Conservation (phyloP, 2,329 filamentous ascomycete genomes). For the Gliomastix tumulicola region DNA sequence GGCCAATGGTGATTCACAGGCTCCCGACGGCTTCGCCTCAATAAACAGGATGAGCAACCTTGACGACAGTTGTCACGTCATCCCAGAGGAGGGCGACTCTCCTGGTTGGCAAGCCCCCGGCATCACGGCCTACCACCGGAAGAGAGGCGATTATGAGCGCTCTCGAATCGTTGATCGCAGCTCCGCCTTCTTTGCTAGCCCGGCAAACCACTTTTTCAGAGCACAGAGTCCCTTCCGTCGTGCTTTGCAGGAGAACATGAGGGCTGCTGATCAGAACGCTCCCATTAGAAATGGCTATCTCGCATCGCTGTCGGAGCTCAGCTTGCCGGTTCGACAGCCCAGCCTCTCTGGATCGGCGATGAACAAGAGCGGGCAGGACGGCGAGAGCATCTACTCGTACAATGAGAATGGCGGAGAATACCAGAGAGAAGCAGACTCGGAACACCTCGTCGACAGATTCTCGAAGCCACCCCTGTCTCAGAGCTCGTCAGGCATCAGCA, state of each 20-base stretch:
- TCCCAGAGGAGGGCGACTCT: too few relatives aligned
- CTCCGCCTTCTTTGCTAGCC: conserved; percentile 46
- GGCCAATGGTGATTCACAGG: neutral
- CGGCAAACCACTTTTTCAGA: conserved; percentile 42
- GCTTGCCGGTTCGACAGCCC: conserved; percentile 28
- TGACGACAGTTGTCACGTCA: too few relatives aligned
- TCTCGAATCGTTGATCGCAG: conserved; percentile 17
- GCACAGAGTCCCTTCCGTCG: conserved; percentile 49
- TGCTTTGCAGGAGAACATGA: conserved; percentile 39
- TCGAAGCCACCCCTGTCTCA: too few relatives aligned
- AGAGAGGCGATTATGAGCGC: neutral
- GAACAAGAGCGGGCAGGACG: conserved; percentile 27
- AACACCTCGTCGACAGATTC: too few relatives aligned
- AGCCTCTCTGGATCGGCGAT: conserved; percentile 31
- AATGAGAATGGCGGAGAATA: conserved; percentile 12
- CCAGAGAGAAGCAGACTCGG: too few relatives aligned
- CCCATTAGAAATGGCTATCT: conserved; percentile 22
- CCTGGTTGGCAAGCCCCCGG: neutral
- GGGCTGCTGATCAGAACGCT: conserved; percentile 17
- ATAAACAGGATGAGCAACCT: too few relatives aligned
- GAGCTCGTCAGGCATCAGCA: too few relatives aligned
- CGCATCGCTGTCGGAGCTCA: conserved; percentile 29
- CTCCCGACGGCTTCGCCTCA: too few relatives aligned
- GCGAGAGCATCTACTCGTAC: conserved; percentile 43
- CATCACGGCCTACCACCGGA: neutral